Conservation (phyloP, 257 asterid genomes). For the Coffea canephora region DNA sequence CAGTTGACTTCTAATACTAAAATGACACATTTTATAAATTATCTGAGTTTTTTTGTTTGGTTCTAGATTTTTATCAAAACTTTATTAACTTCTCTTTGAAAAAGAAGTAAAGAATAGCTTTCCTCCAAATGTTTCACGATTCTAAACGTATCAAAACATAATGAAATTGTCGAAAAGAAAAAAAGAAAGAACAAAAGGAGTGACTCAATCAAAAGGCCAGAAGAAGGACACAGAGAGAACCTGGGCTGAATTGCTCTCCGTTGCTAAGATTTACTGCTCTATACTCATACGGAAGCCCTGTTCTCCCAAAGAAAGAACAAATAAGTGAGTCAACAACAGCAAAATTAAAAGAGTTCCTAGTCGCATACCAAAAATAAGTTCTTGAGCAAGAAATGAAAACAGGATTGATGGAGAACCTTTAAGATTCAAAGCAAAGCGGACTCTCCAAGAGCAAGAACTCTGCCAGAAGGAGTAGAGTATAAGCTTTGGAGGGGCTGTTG, state of each 20-base stretch:
- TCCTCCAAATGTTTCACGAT: not conserved
- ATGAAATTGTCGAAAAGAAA: not conserved
- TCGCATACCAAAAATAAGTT: not conserved
- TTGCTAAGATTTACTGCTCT: slow-evolving; percentile 61
- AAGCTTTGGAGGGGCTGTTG: slow-evolving; percentile 44
- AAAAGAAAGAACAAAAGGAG: not conserved
- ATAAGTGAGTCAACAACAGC: not conserved
- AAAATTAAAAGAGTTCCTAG: not conserved
- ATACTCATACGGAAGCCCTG: slow-evolving; percentile 72
- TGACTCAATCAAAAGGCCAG: not conserved
- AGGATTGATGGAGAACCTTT: slow-evolving; percentile 42
- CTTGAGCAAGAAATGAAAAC: too few species aligned
- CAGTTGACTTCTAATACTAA: too few species aligned
- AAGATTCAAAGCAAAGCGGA: slow-evolving; percentile 74
- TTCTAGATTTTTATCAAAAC: too few species aligned
- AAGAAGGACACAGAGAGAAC: slow-evolving; percentile 21
- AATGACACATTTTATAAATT: too few species aligned
- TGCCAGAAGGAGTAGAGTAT: slow-evolving; percentile 77
- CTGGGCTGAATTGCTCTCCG: slow-evolving; percentile 68
- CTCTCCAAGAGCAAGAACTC: slow-evolving; percentile 87
- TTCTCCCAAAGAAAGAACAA: too few species aligned
- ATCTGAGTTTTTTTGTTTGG: too few species aligned
- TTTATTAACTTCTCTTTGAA: too few species aligned
- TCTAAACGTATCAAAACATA: not conserved
- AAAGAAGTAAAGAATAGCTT: not conserved